Percentiles rank a stretch among this genome's conserved stretches.
phyloP scores from a whole-genome alignment of 441 rosid genomes.

The Populus hybrid region DNA sequence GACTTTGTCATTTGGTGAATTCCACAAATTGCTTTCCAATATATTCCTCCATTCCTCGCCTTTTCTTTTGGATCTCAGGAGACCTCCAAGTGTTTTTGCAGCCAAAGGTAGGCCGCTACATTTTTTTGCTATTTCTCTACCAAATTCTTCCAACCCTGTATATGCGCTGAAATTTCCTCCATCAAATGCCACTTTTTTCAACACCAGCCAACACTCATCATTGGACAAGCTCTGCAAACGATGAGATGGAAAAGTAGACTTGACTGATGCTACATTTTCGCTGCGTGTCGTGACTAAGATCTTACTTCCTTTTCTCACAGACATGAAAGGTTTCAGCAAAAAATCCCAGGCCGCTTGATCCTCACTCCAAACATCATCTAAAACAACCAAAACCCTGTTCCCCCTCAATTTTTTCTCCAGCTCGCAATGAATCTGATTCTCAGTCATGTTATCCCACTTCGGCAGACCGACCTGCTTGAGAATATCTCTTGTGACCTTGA shows the following conservation, averaged over 20 bases:
- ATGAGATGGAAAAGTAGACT: conserved; percentile 3
- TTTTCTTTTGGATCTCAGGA: not conserved
- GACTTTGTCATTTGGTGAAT: conserved; percentile 2
- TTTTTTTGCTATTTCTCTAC: conserved; percentile 17
- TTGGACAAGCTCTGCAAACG: no score
- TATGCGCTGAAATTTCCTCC: not conserved
- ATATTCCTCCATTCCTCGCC: no score
- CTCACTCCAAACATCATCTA: no score
- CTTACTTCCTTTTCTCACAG: no score
- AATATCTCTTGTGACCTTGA: conserved; percentile 11
- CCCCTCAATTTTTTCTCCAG: not conserved
- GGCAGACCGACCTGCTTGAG: conserved; percentile 10
- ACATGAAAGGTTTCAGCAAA: no score
- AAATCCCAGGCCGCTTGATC: no score
- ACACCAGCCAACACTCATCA: conserved; percentile 22
- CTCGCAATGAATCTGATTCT: conserved; percentile 22
- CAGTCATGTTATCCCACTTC: conserved; percentile 3
- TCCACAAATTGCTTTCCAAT: conserved; percentile 21
- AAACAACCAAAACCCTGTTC: no score
- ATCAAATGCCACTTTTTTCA: conserved; percentile 22
- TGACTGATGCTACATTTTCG: conserved; percentile 13
- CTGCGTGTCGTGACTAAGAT: no score
- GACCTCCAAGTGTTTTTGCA: conserved; percentile 17
- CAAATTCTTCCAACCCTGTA: conserved; percentile 11
- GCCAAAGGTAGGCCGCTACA: conserved; percentile 35